Evolutionary conservation across 129 eudicot genomes (phyloP).

Genomic region (Artemisia argyi): DNA sequence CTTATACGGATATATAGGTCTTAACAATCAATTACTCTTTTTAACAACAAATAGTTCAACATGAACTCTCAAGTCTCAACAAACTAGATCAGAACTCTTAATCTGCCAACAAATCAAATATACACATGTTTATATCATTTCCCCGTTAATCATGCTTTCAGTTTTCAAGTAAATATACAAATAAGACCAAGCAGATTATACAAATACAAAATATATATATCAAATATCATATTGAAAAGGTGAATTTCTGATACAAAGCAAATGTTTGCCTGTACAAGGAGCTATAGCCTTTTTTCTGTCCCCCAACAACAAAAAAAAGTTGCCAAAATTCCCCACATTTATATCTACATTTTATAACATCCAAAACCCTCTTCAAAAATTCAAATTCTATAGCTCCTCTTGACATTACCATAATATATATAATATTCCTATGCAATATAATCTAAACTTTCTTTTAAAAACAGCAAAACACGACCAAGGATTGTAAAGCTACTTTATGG

Average conservation of each 20-base stretch:
- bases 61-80: no score
- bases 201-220: conserved; percentile 28
- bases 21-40: no score
- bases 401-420: conserved; percentile 33
- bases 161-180: not conserved
- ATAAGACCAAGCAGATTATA: not conserved
- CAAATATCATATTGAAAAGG: conserved; percentile 29
- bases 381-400: conserved; percentile 36
- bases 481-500: conserved; percentile 44
- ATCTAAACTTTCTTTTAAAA: not conserved
- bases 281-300: conserved; percentile 22
- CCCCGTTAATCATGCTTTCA: not conserved
- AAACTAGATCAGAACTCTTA: no score
- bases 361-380: conserved; percentile 43
- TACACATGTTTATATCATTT: no score
- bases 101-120: no score
- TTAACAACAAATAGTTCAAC: no score
- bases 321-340: conserved; percentile 45
- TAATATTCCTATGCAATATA: conserved; percentile 19
- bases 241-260: conserved; percentile 49
- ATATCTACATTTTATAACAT: conserved; percentile 56
- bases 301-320: conserved; percentile 32
- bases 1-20: no score
- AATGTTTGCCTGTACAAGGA: conserved; percentile 52
- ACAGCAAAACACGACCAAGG: not conserved